phyloP scores from a whole-genome alignment of 306 rosid species.

The Styphnolobium japonicum region DNA sequence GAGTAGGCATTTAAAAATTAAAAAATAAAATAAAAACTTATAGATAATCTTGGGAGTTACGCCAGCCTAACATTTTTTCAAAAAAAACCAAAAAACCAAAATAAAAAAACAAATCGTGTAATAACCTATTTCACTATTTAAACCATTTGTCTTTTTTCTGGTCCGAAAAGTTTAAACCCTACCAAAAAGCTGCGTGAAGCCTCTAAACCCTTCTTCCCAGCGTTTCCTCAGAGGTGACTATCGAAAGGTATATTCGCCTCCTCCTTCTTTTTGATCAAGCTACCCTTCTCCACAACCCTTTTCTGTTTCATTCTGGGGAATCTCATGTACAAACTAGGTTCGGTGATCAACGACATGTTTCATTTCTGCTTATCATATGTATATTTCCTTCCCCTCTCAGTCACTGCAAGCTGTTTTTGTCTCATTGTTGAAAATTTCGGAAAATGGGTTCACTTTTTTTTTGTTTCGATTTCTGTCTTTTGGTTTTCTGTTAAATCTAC shows the following conservation, averaged over 20 bases:
- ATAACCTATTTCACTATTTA: no score
- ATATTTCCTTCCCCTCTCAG: no score
- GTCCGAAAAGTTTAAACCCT: not conserved
- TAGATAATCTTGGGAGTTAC: no score
- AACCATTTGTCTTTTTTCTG: no score
- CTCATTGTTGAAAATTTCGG: not conserved
- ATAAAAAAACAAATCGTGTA: no score
- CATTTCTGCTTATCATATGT: no score
- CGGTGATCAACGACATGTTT: no score
- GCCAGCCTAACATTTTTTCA: no score
- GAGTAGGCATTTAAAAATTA: no score
- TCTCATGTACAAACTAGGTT: not conserved
- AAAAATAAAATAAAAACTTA: no score
- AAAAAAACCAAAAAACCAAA: no score
- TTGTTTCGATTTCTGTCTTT: not conserved
- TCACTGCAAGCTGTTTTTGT: no score
- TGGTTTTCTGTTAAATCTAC: not conserved
- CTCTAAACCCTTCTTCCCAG: not conserved
- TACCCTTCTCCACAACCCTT: not conserved
- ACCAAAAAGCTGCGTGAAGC: not conserved
- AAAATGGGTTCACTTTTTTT: not conserved
- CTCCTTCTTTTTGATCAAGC: not conserved
- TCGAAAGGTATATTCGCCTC: not conserved
- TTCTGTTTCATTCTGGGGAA: not conserved
- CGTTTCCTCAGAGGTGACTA: not conserved